Evolutionary conservation across 2,329 filamentous ascomycete genomes (phyloP), one percentile per base, ranked within the genome.

Genomic region (Aspergillus vadensis): DNA sequence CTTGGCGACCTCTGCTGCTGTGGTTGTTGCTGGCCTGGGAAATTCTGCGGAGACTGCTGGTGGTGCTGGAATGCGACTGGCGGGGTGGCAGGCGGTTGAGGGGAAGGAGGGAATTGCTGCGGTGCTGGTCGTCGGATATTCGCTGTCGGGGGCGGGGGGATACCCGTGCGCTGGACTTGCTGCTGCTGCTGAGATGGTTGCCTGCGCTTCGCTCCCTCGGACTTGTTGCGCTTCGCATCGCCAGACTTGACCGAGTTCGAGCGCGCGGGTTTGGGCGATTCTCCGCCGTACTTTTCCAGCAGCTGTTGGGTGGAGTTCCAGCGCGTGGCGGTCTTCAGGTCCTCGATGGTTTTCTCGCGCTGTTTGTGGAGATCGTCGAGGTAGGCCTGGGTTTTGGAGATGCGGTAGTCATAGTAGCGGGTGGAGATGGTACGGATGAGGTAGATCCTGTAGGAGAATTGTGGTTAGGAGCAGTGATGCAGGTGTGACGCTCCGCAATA

Each of bases 291-390:
- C 71, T 98, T 99, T 71, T 98, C 91, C 10, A 99, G 85, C 61
- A 99, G 79, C 73, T 97, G 88, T 71, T 96, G 87, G 1, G 95
- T 99, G 32, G 93, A 95, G 77, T 98, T 91, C 79, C 97, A 99
- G 76, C 91, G 97, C 36, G 95, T 99, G 25, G 93, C 93, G 60
- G 90, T 88, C 78, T 99, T 99, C 64, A 99, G 86, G 77, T 93
- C 93, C 74, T 96, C 90, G 66, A 99, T 98, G 2, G 93, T 97
- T 69, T 87, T 87, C 61, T 91, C 87, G 57, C 94, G 88, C 76
- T 97, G 91, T 57, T 87, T 86, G 70, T 93, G 87, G 38, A 93
- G 84, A 19, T 85, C 85, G 68, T 94, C 89, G 30, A 98, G 83
- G 43, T 89, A 85, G 41, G 82, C 76, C 66, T 89, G 86, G 10